Evolutionary conservation across 208 protist species (phyloP), one percentile per base, ranked within the genome.

Genomic region (Leishmania tarentolae): DNA sequence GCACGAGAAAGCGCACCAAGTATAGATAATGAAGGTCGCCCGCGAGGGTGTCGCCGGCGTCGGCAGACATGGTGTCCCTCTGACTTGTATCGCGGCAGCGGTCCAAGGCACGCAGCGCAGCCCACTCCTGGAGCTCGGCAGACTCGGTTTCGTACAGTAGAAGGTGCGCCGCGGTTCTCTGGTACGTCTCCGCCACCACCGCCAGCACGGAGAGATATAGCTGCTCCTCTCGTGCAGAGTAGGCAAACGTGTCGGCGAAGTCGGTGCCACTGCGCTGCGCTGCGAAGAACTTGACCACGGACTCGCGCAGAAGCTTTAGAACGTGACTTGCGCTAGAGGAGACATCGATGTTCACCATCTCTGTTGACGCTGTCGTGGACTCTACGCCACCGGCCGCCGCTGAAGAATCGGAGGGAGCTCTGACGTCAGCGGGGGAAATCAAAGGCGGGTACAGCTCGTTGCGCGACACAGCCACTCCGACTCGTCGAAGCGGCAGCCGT

Each of bases 1-100:
- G 94, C 44, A 92, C 87, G 52, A 96, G 90, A 50, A 98, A 90
- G 13, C 94, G 93, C 11, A 96, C 89, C 21, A 98, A 85, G 77
- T 96, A 96, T 19, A 83, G 84, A 69, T 92, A 90, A 78, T 98
- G 94, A 3, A 88, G 50, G 52, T 81, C 52, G 13, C 78, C 76
- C 24, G 74, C 65, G 3, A 81, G 11, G 66, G 57, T 21, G 42
- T 31, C n/a, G 37, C 52, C 6, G 37, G 37, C 35, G 37, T 31
- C 35, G 40, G 35, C 47, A n/a, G 63, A 19, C 53, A 56, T 52
- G 72, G 47, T 17, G 75, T 63, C 19, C 24, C 15, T 72, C 6
- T 35, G 13, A 11, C 50, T 3, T 50, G 31, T 19, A 46, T 24
- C 24, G 47, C 65, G 65, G 4, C 31, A 74, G 73, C n/a, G 69